Percentiles rank a stretch among this genome's conserved stretches.
phyloP scores from a whole-genome alignment of 306 rosid genomes.

The Ammopiptanthus mongolicus region DNA sequence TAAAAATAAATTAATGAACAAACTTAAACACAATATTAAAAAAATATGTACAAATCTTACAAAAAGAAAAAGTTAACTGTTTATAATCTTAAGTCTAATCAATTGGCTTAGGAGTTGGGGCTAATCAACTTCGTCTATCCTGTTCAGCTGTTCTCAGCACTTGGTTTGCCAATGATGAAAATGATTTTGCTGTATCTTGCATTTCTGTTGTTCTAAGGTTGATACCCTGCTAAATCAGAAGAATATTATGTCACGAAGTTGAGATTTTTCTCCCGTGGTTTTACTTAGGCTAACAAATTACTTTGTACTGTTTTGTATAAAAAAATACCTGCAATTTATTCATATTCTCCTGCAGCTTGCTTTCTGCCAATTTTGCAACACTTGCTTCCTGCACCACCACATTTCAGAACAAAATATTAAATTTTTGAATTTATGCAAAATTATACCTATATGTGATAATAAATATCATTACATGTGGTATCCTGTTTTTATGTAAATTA shows the following conservation, averaged over 20 bases:
- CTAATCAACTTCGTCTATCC: constrained; percentile 34
- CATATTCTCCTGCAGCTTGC: constrained; percentile 67
- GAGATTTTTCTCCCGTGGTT: neutral
- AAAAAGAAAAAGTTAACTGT: neutral
- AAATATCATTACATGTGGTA: neutral
- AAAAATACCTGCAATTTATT: constrained; percentile 57
- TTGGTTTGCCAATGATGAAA: constrained; percentile 80
- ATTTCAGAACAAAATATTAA: neutral
- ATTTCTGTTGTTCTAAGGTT: constrained; percentile 60
- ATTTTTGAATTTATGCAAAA: neutral
- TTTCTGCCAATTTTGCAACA: constrained; percentile 64
- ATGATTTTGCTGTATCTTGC: constrained; percentile 87
- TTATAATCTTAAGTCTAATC: neutral
- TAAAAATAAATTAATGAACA: neutral
- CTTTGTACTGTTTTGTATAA: neutral
- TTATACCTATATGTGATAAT: neutral
- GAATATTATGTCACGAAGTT: neutral
- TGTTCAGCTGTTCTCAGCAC: constrained; percentile 63
- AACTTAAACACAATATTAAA: constrained; percentile 5
- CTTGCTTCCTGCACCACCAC: constrained; percentile 54
- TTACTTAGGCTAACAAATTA: neutral
- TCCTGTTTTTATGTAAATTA: neutral
- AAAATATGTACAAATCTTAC: neutral
- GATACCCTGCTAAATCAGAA: constrained; percentile 50
- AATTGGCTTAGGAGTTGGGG: too few relatives aligned